Evolutionary conservation across 352 stramenopile genomes (phyloP), one percentile per base, ranked within the genome.

Genomic region (Phytophthora hibernalis): DNA sequence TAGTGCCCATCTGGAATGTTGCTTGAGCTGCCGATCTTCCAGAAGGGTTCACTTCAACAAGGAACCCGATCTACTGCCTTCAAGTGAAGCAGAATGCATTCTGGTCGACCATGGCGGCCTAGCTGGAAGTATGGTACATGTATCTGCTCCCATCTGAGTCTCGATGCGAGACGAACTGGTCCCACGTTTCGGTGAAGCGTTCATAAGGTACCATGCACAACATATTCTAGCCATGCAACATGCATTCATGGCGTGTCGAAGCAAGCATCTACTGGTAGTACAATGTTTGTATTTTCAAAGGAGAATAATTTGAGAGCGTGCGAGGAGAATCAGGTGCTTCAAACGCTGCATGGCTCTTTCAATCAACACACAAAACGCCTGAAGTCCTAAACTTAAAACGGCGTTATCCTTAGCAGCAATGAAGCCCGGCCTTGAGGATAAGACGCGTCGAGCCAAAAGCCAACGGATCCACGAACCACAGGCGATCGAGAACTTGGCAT

Each of bases 11-110:
- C 10, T 20, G 18, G 18, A 11, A 49, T 31, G 26, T 31, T 49
- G 18, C 18, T 30, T 1, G 5, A 5, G 6, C 18, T 55, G 18
- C 18, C 13, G 31, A 59, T 40, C 52, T 50, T 58, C 16, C 6
- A 50, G 5, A 15, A 50, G 38, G 38, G n/a, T 56, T 56, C 44
- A 64, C 33, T 64, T 56, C 44, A 64, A 64, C 45, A 3, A 48
- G 55, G 10, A 49, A 16, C 1, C 12, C 35, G 44, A 40, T 18
- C 43, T 21, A 15, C 48, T 63, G 43, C 31, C n/a, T 47, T 37
- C 33, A 13, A 53, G 11, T 22, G 15, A 20, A n/a, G 47, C 48
- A 30, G 48, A 55, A 12, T 55, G 24, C 24, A 44, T 52, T 61
- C 53, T 51, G 52, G 24, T 59, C 52, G 37, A 26, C 9, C 35